Percentiles rank a stretch among this genome's conserved stretches.
These are phyloP conservation scores for Acidiella bohemica DNA, from an alignment of 495 filamentous ascomycete genomes.

Conservation along the genomic window DNA sequence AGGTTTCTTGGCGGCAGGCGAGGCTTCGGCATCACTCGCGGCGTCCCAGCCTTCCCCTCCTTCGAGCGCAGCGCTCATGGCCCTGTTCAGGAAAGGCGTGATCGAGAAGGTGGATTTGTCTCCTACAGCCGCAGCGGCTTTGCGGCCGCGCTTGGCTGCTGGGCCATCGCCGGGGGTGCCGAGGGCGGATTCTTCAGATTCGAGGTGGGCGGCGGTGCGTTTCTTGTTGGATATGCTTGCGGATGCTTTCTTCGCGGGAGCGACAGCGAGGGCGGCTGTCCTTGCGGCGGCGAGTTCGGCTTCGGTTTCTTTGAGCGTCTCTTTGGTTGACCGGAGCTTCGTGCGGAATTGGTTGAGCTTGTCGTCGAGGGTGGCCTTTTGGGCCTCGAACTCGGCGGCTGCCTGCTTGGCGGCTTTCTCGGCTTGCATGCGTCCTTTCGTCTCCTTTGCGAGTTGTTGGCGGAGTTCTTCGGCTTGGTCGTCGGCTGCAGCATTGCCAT, in stretches of 20 bases:
- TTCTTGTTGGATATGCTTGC: slow-evolving; percentile 28
- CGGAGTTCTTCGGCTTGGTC: slow-evolving; percentile 27
- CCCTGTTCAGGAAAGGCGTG: slow-evolving; percentile 80
- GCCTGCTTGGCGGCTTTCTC: slow-evolving; percentile 28
- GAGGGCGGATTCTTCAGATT: slow-evolving; percentile 40
- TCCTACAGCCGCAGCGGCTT: slow-evolving; percentile 36
- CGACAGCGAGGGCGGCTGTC: slow-evolving; percentile 28
- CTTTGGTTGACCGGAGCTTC: slow-evolving; percentile 53
- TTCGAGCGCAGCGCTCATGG: slow-evolving; percentile 41
- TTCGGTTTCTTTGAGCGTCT: slow-evolving; percentile 51
- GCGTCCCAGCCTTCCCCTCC: slow-evolving; percentile 30
- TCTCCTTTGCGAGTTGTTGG: slow-evolving; percentile 31
- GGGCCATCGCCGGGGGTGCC: slow-evolving; percentile 53
- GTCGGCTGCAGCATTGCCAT: slow-evolving; percentile 14
- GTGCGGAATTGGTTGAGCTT: slow-evolving; percentile 52
- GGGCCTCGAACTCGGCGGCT: slow-evolving; percentile 37
- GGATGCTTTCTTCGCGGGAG: slow-evolving; percentile 7
- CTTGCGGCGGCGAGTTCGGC: slow-evolving; percentile 35
- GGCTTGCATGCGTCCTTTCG: slow-evolving; percentile 30
- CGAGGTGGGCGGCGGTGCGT: slow-evolving; percentile 30
- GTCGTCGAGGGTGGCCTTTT: slow-evolving; percentile 46
- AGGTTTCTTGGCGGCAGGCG: slow-evolving; percentile 14
- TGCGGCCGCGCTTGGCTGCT: slow-evolving; percentile 31
- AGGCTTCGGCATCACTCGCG: slow-evolving; percentile 11
- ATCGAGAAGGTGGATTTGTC: slow-evolving; percentile 88